Conservation (phyloP, 768 basidiomycete genomes). For the Calocybe gangraenosa region DNA sequence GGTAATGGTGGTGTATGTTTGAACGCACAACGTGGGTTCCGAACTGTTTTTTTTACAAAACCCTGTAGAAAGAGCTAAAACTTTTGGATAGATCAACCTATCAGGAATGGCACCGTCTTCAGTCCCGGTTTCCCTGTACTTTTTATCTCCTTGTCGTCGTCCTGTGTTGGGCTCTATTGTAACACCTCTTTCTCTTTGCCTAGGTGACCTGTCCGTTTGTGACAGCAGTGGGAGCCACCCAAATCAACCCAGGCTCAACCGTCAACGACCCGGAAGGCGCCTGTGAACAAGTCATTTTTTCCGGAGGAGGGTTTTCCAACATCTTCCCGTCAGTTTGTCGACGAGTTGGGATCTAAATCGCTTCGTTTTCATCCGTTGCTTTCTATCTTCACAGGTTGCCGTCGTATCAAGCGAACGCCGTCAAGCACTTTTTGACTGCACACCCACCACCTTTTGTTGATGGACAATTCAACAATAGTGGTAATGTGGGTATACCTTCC, state of each 20-base stretch:
- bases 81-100: constrained; percentile 22
- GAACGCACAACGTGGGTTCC: constrained; percentile 38
- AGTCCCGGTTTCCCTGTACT: constrained; percentile 23
- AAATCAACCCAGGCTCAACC: constrained; percentile 38
- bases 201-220: constrained; percentile 44
- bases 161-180: not conserved
- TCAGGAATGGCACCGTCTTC: constrained; percentile 19
- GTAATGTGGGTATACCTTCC: constrained; percentile 21
- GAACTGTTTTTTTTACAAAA: not conserved
- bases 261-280: constrained; percentile 42
- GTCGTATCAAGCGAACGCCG: constrained; percentile 39
- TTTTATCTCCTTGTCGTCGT: not conserved
- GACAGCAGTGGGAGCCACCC: constrained; percentile 50
- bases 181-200: too few species aligned
- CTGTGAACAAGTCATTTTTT: constrained; percentile 41
- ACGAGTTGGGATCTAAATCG: too few species aligned
- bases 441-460: constrained; percentile 37
- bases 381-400: constrained; percentile 28
- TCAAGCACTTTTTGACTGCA: constrained; percentile 32
- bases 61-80: too few species aligned
- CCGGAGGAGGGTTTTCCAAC: constrained; percentile 50
- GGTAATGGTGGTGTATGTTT: constrained; percentile 25
- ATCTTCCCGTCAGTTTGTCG: constrained; percentile 29
- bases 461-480: constrained; percentile 42
- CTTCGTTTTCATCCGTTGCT: too few species aligned